Percentiles rank a stretch among this genome's conserved stretches.
Conservation (phyloP, 352 stramenopile species). For the Phytopythium cucurbitacearum region DNA sequence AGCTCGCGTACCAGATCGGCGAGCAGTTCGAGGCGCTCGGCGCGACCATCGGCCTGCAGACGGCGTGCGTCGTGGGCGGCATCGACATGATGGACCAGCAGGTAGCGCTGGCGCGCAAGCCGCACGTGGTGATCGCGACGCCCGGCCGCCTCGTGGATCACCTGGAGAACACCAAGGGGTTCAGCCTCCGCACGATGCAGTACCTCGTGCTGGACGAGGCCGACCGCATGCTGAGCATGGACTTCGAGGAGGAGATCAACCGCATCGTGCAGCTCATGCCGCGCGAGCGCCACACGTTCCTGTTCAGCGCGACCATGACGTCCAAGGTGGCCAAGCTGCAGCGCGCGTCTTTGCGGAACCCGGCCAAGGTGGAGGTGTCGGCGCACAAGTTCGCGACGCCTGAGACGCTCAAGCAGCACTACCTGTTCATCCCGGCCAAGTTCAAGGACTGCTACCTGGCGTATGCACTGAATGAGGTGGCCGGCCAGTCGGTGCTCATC, state of each 20-base stretch:
- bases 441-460: slow-evolving; percentile 99
- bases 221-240: slow-evolving; percentile 96
- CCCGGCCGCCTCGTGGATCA: slow-evolving; percentile 93
- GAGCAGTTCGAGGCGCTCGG: slow-evolving; percentile 93
- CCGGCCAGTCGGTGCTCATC: slow-evolving; percentile 96
- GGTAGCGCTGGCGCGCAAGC: slow-evolving; percentile 95
- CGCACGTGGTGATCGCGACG: slow-evolving; percentile 94
- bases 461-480: slow-evolving; percentile 98
- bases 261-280: slow-evolving; percentile 97
- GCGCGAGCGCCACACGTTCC: slow-evolving; percentile 92
- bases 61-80: slow-evolving; percentile 91
- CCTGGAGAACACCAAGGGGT: slow-evolving; percentile 96
- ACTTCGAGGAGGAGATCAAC: slow-evolving; percentile 99
- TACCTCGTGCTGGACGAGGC: slow-evolving; percentile 94
- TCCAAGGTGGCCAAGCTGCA: slow-evolving; percentile 98
- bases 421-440: slow-evolving; percentile 99
- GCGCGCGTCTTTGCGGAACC: slow-evolving; percentile 94
- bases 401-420: slow-evolving; percentile 97
- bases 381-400: slow-evolving; percentile 96
- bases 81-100: slow-evolving; percentile 98
- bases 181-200: slow-evolving; percentile 89
- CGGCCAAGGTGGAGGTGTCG: slow-evolving; percentile 96
- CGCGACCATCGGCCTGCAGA: slow-evolving; percentile 91
- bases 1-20: slow-evolving; percentile 95
- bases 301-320: slow-evolving; percentile 99